phyloP scores from a whole-genome alignment of 305 asterid genomes.

The Euphrasia arctica region DNA sequence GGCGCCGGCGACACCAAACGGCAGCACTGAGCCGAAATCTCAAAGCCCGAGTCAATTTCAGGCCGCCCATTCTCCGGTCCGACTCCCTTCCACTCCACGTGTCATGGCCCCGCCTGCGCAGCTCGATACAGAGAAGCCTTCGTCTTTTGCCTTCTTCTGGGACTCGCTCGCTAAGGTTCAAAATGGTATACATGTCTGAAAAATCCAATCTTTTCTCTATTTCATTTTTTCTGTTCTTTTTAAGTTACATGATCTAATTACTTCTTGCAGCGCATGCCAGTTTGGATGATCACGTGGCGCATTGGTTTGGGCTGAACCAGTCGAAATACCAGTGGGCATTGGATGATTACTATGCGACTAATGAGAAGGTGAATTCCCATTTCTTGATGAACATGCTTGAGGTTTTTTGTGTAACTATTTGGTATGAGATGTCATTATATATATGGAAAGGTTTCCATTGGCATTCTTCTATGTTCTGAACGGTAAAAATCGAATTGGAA shows the following conservation, averaged over 20 bases:
- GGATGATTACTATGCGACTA: conserved; percentile 75
- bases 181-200: conserved; percentile 43
- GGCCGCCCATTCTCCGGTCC: conserved; percentile 40
- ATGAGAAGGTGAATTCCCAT: conserved; percentile 46
- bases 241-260: background rate
- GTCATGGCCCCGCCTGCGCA: conserved; percentile 67
- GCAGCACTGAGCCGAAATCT: conserved; percentile 37
- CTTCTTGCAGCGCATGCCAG: conserved; percentile 66
- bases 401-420: too few relatives aligned
- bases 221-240: conserved; percentile 1
- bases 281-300: conserved; percentile 90
- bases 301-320: conserved; percentile 96
- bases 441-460: background rate
- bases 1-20: conserved; percentile 69
- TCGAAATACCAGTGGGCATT: conserved; percentile 98
- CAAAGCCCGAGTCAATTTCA: conserved; percentile 33
- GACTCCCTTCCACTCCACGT: conserved; percentile 43
- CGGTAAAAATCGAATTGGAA: background rate
- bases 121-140: conserved; percentile 39
- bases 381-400: background rate
- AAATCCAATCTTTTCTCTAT: background rate
- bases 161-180: conserved; percentile 55
- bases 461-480: background rate
- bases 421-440: background rate
- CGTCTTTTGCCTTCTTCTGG: conserved; percentile 51